Evolutionary conservation across 768 basidiomycete genomes (phyloP), one percentile per base, ranked within the genome.

Genomic region (Royoungia palumana): DNA sequence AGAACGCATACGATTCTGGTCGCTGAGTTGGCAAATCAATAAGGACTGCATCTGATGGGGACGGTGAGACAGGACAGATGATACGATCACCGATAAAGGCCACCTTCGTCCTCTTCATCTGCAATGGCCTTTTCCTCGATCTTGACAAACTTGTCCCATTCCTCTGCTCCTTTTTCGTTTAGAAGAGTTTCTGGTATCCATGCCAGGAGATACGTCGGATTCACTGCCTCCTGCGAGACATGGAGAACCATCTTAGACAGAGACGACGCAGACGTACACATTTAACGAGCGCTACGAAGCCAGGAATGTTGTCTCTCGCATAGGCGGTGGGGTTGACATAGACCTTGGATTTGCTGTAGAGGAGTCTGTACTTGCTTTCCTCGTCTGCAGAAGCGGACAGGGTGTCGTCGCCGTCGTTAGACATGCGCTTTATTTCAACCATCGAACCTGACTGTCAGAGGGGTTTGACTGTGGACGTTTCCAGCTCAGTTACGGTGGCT

Each of bases 321-420:
- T 93, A 94, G 4, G 87, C 83, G 3, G 94, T 95, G 0, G 96
- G 96, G 58, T 97, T 91, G 37, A 99, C 84, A 63, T 95, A 94
- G 38, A 97, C 95, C 66, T 94, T 94, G 35, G 87, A 90, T 66
- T 95, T 96, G 67, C 84, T 87, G 59, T 92, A 96, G 13, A 97
- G 66, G 41, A 97, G 75, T 38, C 88, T 76, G 63, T 82, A 80
- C 65, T 80, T 83, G 60, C 67, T 67, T 58, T 82, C 82, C 56
- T 85, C 83, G 47, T 79, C 75, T 0, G 47, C 40, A 21, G 53
- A 51, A 28, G 28, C 28, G 14, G 57, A 46, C 50, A 41, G 32
- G 41, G 47, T 19, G 35, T 22, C 38, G 43, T 46, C 49, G 60
- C 59, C 45, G 62, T 44, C 44, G 49, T 44, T 39, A 58, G 49